Conservation (phyloP, 805 yeast genomes). For the Saccharomycopsis schoenii region DNA sequence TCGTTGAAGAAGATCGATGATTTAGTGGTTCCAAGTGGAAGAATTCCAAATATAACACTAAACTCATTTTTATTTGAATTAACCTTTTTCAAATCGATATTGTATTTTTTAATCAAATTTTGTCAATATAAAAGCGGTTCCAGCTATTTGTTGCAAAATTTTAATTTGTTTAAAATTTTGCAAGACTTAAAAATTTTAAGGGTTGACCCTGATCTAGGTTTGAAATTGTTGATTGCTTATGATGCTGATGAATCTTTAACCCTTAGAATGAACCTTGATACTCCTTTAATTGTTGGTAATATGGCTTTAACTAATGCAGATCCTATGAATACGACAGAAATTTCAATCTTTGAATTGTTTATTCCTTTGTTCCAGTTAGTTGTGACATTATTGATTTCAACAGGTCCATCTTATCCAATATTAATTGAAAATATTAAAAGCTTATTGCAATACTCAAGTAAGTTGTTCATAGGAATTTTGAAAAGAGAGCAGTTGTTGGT, state of each 20-base stretch:
- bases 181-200: conserved; percentile 45
- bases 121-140: conserved; percentile 77
- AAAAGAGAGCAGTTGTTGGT: conserved; percentile 40
- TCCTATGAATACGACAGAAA: conserved; percentile 13
- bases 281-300: conserved; percentile 33
- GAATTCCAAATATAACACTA: conserved; percentile 23
- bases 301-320: conserved; percentile 19
- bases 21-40: not conserved
- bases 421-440: conserved; percentile 44
- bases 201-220: conserved; percentile 74
- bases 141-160: conserved; percentile 51
- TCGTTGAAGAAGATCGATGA: not conserved
- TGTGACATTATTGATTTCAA: conserved; percentile 54
- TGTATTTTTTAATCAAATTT: conserved; percentile 60
- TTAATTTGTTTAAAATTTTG: conserved; percentile 58
- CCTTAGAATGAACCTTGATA: conserved; percentile 38
- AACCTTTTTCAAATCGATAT: conserved; percentile 63
- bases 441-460: conserved; percentile 42
- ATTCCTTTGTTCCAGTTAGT: conserved; percentile 69
- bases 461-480: conserved; percentile 49
- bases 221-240: conserved; percentile 36
- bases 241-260: conserved; percentile 22
- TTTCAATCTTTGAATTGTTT: conserved; percentile 58
- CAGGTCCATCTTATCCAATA: conserved; percentile 65
- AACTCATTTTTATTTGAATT: conserved; percentile 60